Conservation (phyloP, 148 eudicot genomes). For the Rhododendron henanense region DNA sequence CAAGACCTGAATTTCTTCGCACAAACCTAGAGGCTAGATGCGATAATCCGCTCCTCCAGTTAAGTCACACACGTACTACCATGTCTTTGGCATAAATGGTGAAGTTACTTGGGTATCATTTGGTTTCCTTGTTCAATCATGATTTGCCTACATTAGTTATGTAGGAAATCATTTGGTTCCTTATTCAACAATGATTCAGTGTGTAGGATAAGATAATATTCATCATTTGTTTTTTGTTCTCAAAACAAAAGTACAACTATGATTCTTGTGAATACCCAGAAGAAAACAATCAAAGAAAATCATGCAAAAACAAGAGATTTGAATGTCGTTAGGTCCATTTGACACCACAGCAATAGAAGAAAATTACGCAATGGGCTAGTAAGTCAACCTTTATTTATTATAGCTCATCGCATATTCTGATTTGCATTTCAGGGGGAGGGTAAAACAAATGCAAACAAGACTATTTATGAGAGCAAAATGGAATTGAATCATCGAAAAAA, state of each 20-base stretch:
- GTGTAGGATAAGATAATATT: not conserved
- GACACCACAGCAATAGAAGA: constrained; percentile 26
- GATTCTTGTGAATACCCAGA: not conserved
- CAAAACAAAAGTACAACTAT: not conserved
- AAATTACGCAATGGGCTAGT: constrained; percentile 47
- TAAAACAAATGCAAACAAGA: constrained; percentile 29
- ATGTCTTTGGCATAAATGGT: not conserved
- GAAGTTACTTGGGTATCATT: not conserved
- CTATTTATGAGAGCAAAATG: not conserved
- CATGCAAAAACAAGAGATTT: not conserved
- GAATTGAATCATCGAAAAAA: too few species aligned
- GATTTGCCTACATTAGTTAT: not conserved
- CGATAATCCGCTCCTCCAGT: not conserved
- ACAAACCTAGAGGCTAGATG: not conserved
- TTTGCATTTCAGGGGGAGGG: constrained; percentile 25
- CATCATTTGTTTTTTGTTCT: constrained; percentile 13
- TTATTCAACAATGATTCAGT: not conserved
- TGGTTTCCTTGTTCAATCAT: not conserved
- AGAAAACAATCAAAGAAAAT: not conserved
- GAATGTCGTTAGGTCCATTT: constrained; percentile 44
- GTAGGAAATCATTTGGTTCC: not conserved
- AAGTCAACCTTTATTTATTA: constrained; percentile 33
- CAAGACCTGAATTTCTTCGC: not conserved
- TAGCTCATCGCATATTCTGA: constrained; percentile 28
- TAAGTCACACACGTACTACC: not conserved